A percentile compares a stretch with the other conserved stretches of the same genome.
phyloP scores from a whole-genome alignment of 1,139 yeast species.

The Nakaseomyces kungkrabaensis region DNA sequence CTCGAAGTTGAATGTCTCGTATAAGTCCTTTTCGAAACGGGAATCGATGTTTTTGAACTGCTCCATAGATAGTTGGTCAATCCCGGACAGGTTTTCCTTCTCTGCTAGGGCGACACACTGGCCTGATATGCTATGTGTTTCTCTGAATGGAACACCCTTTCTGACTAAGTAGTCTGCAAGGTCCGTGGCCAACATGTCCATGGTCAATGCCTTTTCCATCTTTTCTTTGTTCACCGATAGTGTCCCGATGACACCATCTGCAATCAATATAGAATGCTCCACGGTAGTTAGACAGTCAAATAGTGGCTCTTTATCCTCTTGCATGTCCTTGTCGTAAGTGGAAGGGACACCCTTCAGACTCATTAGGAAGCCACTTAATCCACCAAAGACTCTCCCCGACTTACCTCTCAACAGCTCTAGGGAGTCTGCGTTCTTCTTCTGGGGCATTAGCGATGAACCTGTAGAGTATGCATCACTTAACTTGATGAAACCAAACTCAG shows the following conservation, averaged over 20 bases:
- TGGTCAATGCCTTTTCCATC: constrained; percentile 83
- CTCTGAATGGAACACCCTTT: constrained; percentile 98
- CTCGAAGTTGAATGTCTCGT: constrained; percentile 79
- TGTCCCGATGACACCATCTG: constrained; percentile 93
- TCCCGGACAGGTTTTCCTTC: constrained; percentile 60
- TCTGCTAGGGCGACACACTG: constrained; percentile 93
- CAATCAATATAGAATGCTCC: constrained; percentile 85
- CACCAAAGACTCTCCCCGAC: constrained; percentile 94
- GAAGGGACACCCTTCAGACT: constrained; percentile 92
- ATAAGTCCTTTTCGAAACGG: constrained; percentile 75
- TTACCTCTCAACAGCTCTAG: constrained; percentile 91
- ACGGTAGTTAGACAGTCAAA: constrained; percentile 86
- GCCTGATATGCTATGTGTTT: constrained; percentile 96
- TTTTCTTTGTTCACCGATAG: constrained; percentile 57
- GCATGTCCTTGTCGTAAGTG: constrained; percentile 95
- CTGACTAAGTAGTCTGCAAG: constrained; percentile 94
- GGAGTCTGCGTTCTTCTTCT: constrained; percentile 96
- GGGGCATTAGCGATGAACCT: constrained; percentile 98
- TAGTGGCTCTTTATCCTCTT: constrained; percentile 96
- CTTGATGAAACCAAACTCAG: constrained; percentile 89
- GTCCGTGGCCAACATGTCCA: constrained; percentile 99
- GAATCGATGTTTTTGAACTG: constrained; percentile 72
- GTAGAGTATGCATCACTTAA: constrained; percentile 97
- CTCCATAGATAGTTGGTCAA: constrained; percentile 65
- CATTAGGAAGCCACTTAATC: constrained; percentile 91